phyloP scores from a whole-genome alignment of 2,329 filamentous ascomycete genomes.

The Penicillium sp. region DNA sequence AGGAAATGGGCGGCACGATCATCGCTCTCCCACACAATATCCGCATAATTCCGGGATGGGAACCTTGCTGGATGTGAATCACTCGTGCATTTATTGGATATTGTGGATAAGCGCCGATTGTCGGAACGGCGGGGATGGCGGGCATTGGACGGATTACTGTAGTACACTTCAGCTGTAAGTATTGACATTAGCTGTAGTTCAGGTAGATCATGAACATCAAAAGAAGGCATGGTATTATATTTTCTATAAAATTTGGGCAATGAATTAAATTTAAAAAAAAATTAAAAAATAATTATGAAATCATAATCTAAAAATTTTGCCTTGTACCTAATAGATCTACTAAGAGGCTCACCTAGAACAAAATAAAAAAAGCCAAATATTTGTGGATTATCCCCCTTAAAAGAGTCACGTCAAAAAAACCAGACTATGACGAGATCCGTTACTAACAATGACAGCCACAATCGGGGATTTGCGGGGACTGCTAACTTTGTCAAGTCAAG shows the following conservation, averaged over 20 bases:
- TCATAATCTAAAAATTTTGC: too few species aligned
- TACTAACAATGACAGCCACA: constrained; percentile 11
- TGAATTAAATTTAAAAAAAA: too few species aligned
- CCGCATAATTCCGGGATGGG: not conserved
- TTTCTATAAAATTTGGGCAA: too few species aligned
- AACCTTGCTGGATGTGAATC: not conserved
- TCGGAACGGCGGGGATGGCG: not conserved
- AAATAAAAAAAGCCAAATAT: too few species aligned
- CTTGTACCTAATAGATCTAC: not conserved
- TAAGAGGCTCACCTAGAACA: not conserved
- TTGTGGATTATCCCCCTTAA: too few species aligned
- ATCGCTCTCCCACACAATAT: not conserved
- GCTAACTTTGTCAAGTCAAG: not conserved
- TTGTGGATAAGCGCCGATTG: not conserved
- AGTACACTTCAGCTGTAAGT: too few species aligned
- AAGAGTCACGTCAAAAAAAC: not conserved
- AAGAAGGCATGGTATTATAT: not conserved
- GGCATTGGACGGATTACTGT: not conserved
- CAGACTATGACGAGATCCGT: constrained; percentile 1
- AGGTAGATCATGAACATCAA: not conserved
- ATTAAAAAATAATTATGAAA: too few species aligned
- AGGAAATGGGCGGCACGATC: not conserved
- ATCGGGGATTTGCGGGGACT: constrained; percentile 14
- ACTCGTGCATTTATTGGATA: not conserved
- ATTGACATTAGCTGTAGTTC: too few species aligned